Evolutionary conservation across 75 land plant genomes (phyloP), one percentile per base, ranked within the genome.

Genomic region (Pinus albicaulis): DNA sequence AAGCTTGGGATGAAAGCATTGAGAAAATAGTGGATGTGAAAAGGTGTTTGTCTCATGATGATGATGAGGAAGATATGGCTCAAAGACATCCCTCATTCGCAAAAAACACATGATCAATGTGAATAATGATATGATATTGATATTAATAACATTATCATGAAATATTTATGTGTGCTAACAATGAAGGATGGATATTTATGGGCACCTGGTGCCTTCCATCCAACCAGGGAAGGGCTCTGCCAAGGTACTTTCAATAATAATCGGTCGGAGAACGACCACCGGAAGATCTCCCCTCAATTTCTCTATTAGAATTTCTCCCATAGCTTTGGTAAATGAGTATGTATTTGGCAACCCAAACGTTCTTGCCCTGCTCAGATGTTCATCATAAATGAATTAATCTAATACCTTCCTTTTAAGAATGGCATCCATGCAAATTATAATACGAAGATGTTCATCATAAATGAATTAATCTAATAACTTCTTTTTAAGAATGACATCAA

Each of bases 291-390:
- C 81, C 52, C 83, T 75, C 24, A 48, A 36, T 13, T 74, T 22
- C 16, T 71, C 81, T 7, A 89, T 19, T 25, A 89, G 2, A 89
- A 86, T 86, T 73, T 89, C 90, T 26, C 89, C 90, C 89, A 89
- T 76, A 17, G 90, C 86, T 62, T 89, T 89, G 22, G 90, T 86
- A 63, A 89, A 86, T 14, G 81, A 89, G 59, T 89, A 89, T 14
- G 86, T 75, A 71, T 89, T 89, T 73, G 85, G 89, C 90, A 89
- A 89, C 22, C 90, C 90, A 89, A 82, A 83, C 8, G 57, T 34
- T 60, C 72, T 61, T 62, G 88, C 88, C 82, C 88, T 86, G 82
- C 24, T 25, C 59, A 38, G 19, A 62, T 55, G 22, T 13, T 12
- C 34, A 53, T 73, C 7, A n/a, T 7, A 0, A 61, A 24, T 11